These are phyloP conservation scores for Lobulomyces angularis DNA, from an alignment of 192 early-diverging fungal genomes.

Conservation along the genomic window DNA sequence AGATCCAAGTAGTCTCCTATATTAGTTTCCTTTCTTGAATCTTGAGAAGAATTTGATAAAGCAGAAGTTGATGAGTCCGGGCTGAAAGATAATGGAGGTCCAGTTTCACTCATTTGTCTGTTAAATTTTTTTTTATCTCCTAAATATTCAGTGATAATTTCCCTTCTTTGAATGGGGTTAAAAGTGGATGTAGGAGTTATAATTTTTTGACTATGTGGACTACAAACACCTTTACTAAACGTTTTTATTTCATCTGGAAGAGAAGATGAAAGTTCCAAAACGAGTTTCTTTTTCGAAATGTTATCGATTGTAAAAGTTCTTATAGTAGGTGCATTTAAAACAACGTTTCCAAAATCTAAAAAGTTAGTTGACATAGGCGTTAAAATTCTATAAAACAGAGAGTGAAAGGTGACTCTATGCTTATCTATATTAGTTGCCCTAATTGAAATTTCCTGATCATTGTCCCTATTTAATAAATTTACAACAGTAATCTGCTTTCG, in stretches of 20 bases:
- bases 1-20: slow-evolving; percentile 37
- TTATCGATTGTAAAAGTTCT: slow-evolving; percentile 78
- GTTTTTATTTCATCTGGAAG: slow-evolving; percentile 32
- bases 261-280: slow-evolving; percentile 28
- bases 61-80: background rate
- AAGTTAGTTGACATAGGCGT: slow-evolving; percentile 83
- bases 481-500: slow-evolving; percentile 90
- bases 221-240: slow-evolving; percentile 16
- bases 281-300: slow-evolving; percentile 44
- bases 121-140: slow-evolving; percentile 31
- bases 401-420: slow-evolving; percentile 92
- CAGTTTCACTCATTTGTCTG: too few relatives aligned
- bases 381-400: slow-evolving; percentile 83
- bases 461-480: slow-evolving; percentile 75
- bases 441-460: slow-evolving; percentile 84
- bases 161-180: slow-evolving; percentile 7
- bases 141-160: slow-evolving; percentile 15
- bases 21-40: background rate
- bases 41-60: background rate
- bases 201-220: background rate
- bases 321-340: slow-evolving; percentile 66
- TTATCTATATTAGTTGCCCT: slow-evolving; percentile 90
- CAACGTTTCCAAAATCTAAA: slow-evolving; percentile 83
- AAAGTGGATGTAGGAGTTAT: background rate
- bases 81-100: too few relatives aligned